Conservation (phyloP, 2,329 filamentous ascomycete genomes). For the Aspergillus aculeatus region DNA sequence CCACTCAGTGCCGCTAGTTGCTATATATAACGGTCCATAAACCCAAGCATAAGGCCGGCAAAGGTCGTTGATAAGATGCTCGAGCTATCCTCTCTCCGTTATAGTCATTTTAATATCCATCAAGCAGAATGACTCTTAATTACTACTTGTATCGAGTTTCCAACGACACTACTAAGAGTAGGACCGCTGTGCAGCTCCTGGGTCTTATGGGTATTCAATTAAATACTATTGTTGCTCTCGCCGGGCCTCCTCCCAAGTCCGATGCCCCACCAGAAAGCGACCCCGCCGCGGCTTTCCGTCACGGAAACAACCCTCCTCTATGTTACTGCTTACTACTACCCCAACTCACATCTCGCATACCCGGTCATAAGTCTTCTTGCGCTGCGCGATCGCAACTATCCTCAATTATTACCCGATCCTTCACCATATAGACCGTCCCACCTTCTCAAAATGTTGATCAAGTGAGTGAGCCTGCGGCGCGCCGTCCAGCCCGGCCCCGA, state of each 20-base stretch:
- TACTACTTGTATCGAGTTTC: no score
- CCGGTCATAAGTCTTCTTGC: neutral
- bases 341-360: neutral
- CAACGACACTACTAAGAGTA: no score
- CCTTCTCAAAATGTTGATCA: conserved; percentile 50
- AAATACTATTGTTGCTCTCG: neutral
- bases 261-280: conserved; percentile 30
- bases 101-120: no score
- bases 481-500: neutral
- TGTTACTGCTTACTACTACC: conserved; percentile 9
- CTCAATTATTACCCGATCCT: neutral
- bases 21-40: no score
- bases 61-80: no score
- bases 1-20: no score
- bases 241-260: neutral
- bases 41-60: no score
- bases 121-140: no score
- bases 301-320: conserved; percentile 15
- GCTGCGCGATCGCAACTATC: neutral
- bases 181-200: no score
- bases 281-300: conserved; percentile 31
- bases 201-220: no score
- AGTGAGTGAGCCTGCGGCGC: conserved; percentile 38
- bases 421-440: neutral
- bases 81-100: no score